Evolutionary conservation across 2,329 filamentous ascomycete genomes (phyloP).

Genomic region (Alternaria novae-zelandiae): DNA sequence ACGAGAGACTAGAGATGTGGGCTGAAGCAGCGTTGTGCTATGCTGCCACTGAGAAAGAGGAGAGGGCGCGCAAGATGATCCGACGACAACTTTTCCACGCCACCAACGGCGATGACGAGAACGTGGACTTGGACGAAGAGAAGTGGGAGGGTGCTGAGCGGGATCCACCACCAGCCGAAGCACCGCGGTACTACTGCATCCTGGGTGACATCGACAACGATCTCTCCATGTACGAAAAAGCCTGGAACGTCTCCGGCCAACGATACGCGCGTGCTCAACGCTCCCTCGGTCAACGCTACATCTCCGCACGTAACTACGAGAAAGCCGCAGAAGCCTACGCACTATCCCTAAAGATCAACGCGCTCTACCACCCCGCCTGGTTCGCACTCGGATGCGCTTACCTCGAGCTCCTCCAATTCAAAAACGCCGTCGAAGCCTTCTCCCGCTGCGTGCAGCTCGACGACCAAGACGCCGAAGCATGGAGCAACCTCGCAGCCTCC

Average conservation of each 20-base stretch:
- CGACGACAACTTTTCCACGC: conserved; percentile 79
- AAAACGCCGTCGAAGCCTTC: conserved; percentile 83
- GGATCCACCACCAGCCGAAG: conserved; percentile 76
- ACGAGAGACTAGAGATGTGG: conserved; percentile 91
- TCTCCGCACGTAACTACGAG: conserved; percentile 68
- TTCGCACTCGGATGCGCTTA: conserved; percentile 88
- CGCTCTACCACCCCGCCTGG: conserved; percentile 84
- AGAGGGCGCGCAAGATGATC: conserved; percentile 78
- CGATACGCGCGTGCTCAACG: conserved; percentile 88
- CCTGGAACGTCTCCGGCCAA: conserved; percentile 83
- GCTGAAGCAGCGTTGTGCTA: conserved; percentile 92
- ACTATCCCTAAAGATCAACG: conserved; percentile 78
- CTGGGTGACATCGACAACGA: conserved; percentile 86
- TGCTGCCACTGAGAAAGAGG: conserved; percentile 78
- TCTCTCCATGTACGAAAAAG: conserved; percentile 76
- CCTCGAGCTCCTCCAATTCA: conserved; percentile 77
- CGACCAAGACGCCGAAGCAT: conserved; percentile 87
- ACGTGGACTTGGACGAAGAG: conserved; percentile 53
- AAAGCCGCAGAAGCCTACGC: conserved; percentile 79
- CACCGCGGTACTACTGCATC: conserved; percentile 89
- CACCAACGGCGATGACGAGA: conserved; percentile 54
- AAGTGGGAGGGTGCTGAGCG: conserved; percentile 72
- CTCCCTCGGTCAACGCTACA: conserved; percentile 80
- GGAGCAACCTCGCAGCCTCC: conserved; percentile 91
- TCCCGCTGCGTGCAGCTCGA: conserved; percentile 82